These are phyloP conservation scores for Wallemia hederae DNA, from an alignment of 1,284 basidiomycete genomes.

Conservation along the genomic window DNA sequence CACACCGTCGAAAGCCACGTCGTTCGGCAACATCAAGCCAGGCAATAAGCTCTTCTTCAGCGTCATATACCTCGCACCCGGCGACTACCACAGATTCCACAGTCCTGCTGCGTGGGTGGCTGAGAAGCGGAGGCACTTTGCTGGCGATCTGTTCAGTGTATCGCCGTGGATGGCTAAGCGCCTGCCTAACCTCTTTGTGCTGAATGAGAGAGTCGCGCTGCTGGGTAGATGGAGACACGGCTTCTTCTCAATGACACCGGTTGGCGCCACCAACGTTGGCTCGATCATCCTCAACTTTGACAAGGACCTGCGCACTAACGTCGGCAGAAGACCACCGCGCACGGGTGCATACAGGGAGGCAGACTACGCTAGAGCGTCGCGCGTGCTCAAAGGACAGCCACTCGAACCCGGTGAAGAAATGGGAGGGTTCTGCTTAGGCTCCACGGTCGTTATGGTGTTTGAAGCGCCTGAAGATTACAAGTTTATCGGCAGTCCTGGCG, in stretches of 20 bases:
- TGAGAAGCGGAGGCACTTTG: slow-evolving; percentile 77
- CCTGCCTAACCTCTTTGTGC: slow-evolving; percentile 71
- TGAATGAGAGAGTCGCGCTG: slow-evolving; percentile 93
- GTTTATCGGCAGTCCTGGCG: slow-evolving; percentile 48
- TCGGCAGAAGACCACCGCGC: slow-evolving; percentile 32
- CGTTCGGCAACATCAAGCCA: slow-evolving; percentile 11
- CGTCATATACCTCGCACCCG: slow-evolving; percentile 91
- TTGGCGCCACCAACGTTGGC: slow-evolving; percentile 93
- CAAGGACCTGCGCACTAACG: slow-evolving; percentile 57
- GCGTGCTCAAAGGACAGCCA: slow-evolving; percentile 63
- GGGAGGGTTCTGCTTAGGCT: slow-evolving; percentile 86
- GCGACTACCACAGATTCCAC: slow-evolving; percentile 96
- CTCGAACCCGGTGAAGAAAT: slow-evolving; percentile 69
- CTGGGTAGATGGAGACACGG: slow-evolving; percentile 83
- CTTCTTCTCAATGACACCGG: slow-evolving; percentile 91
- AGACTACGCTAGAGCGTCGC: slow-evolving; percentile 50
- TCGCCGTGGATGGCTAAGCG: slow-evolving; percentile 85
- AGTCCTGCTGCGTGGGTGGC: slow-evolving; percentile 89
- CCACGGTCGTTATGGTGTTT: slow-evolving; percentile 86
- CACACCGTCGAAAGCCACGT: slow-evolving; percentile 2
- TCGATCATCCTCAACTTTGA: slow-evolving; percentile 95
- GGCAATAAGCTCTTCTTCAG: slow-evolving; percentile 68
- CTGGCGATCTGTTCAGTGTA: slow-evolving; percentile 84
- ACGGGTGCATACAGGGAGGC: slow-evolving; percentile 80
- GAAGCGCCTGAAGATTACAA: slow-evolving; percentile 67